Conservation (phyloP, 495 filamentous ascomycete species). For the Podospora bellae-mahoneyi region DNA sequence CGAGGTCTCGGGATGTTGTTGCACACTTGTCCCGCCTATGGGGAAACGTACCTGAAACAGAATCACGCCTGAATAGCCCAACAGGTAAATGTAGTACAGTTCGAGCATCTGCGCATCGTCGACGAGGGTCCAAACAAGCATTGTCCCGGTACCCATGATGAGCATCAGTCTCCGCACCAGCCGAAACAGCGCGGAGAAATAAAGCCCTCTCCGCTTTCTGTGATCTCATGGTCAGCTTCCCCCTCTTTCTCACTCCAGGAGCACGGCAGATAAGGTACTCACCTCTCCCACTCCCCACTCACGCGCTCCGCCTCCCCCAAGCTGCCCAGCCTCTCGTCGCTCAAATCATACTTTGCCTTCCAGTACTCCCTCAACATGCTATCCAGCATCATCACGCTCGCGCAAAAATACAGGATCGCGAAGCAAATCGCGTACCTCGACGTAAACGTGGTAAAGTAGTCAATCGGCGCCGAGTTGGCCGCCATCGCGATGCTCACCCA, state of each 20-base stretch:
- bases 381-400: conserved; percentile 27
- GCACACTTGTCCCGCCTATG: neutral
- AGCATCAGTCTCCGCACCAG: conserved; percentile 19
- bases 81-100: conserved; percentile 26
- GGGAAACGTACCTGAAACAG: conserved; percentile 25
- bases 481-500: conserved; percentile 32
- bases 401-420: conserved; percentile 32
- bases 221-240: neutral
- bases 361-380: conserved; percentile 25
- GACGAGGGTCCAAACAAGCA: conserved; percentile 27
- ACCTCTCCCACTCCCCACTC: conserved; percentile 18
- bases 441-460: conserved; percentile 23
- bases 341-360: conserved; percentile 22
- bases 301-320: conserved; percentile 14
- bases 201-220: conserved; percentile 14
- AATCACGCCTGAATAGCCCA: conserved; percentile 29
- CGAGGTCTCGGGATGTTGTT: neutral
- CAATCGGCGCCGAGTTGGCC: conserved; percentile 11
- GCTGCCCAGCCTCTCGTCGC: conserved; percentile 20
- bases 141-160: conserved; percentile 22
- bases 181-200: conserved; percentile 13
- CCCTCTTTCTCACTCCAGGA: neutral
- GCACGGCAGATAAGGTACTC: neutral
- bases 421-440: conserved; percentile 33
- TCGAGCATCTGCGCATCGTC: conserved; percentile 13